A percentile compares a stretch with the other conserved stretches of the same genome.
These are phyloP conservation scores for Exophiala calicioides DNA, from an alignment of 2,329 filamentous ascomycete species.

Conservation along the genomic window DNA sequence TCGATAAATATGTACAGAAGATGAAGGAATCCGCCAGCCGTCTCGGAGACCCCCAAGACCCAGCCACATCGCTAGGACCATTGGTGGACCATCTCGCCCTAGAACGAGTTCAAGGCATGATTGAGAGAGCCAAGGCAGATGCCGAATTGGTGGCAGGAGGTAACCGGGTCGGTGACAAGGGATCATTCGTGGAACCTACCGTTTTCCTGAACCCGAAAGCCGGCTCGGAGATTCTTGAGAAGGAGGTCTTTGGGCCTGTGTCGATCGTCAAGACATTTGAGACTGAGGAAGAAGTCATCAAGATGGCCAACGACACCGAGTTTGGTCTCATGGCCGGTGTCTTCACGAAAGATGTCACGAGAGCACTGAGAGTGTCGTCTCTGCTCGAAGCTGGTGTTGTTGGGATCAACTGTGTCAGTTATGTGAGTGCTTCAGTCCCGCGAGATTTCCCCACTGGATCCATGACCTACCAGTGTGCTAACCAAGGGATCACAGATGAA, in stretches of 20 bases:
- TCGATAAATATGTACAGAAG: conserved; percentile 42
- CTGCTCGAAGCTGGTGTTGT: not conserved
- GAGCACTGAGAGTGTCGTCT: conserved; percentile 41
- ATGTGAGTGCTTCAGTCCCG: not conserved
- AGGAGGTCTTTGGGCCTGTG: conserved; percentile 48
- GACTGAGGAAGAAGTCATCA: conserved; percentile 41
- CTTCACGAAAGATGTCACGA: conserved; percentile 42
- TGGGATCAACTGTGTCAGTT: not conserved
- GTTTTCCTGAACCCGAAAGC: conserved; percentile 39
- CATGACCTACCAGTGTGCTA: not conserved
- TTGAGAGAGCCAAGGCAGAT: conserved; percentile 51
- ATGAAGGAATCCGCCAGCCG: conserved; percentile 54
- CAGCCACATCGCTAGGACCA: conserved; percentile 50
- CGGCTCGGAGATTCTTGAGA: conserved; percentile 38
- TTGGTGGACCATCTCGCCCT: conserved; percentile 47
- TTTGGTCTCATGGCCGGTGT: conserved; percentile 44
- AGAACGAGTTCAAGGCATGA: conserved; percentile 43
- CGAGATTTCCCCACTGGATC: not conserved
- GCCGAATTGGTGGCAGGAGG: conserved; percentile 42
- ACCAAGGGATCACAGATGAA: not conserved
- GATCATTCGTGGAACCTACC: conserved; percentile 43
- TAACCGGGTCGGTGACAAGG: conserved; percentile 34
- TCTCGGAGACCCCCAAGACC: conserved; percentile 67
- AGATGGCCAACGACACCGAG: conserved; percentile 41
- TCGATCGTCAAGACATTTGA: conserved; percentile 42